Evolutionary conservation across 2,329 filamentous ascomycete genomes (phyloP), one percentile per base, ranked within the genome.

Genomic region (Akanthomyces muscarius): DNA sequence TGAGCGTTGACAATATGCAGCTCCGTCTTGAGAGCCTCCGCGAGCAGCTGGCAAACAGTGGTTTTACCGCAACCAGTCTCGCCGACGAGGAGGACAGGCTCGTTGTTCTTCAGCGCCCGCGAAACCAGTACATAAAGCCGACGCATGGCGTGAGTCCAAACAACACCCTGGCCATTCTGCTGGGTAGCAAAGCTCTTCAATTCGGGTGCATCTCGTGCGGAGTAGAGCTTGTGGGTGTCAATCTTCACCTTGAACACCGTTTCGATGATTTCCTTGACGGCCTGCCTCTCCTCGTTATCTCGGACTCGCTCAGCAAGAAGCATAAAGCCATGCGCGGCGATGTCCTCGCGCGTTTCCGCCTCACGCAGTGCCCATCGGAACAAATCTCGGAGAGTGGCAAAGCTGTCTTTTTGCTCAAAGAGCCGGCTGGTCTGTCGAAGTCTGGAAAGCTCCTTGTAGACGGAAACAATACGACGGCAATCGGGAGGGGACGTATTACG

Each of bases 61-160:
- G 95, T 99, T 78, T 99, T 99, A 65, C 96, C 95, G 71, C 94
- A 98, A 6, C 95, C 95, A 21, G 95, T 99, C 73, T 99, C 96
- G 65, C 95, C 95, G 14, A 99, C 92, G 5, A 99, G 82, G 23
- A 99, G 81, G 3, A 99, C 91, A 0, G 95, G 95, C 73, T 99
- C 95, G 65, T 96, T 92, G 71, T 97, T 95, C 30, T 85, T 84
- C 64, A 99, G 80, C 1, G 95, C 95, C 69, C 90, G 85, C 5
- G 89, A 87, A n/a, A 99, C 92, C 14, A 99, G 81, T 7, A 96
- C 86, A 71, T 94, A 98, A 0, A 99, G 81, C 58, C 95, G 85
- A 18, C 92, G 88, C 94, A 99, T 99, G 0, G 94, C 92, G 67
- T 87, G 86, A 0, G 95, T 99, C 95, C 95, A 99, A 2, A 99